Evolutionary conservation across 73 alveolate species (phyloP).

Genomic region (Loxodes magnus): DNA sequence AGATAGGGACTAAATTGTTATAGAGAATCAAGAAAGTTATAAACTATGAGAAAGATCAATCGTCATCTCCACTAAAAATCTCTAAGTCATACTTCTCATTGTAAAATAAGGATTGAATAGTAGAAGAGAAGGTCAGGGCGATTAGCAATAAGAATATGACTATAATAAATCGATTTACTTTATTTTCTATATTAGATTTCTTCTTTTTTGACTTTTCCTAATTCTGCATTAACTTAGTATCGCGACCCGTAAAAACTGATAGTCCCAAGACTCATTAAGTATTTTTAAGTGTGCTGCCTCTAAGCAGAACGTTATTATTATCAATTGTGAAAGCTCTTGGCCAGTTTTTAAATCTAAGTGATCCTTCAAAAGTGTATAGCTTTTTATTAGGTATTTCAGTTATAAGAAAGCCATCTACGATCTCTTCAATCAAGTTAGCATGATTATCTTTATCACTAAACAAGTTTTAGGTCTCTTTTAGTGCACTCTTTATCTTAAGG

Average conservation of each 20-base stretch:
- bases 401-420: constrained; percentile 21
- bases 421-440: neutral
- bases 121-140: neutral
- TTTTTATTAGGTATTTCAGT: constrained; percentile 49
- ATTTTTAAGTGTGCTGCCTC: constrained; percentile 46
- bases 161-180: neutral
- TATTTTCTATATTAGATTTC: neutral
- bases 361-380: constrained; percentile 49
- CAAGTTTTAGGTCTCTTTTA: constrained; percentile 17
- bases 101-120: neutral
- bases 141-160: constrained; percentile 1
- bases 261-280: constrained; percentile 59
- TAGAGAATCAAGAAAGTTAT: constrained; percentile 58
- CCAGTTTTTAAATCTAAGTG: constrained; percentile 28
- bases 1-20: constrained; percentile 70
- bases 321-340: constrained; percentile 33
- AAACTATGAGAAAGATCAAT: neutral
- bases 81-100: neutral
- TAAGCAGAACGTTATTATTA: neutral
- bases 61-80: neutral
- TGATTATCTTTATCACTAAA: neutral
- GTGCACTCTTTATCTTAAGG: constrained; percentile 71
- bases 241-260: constrained; percentile 45
- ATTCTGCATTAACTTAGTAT: constrained; percentile 70
- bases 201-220: constrained; percentile 7